Conservation (phyloP, 371 early-diverging fungal species). For the Mortierella sp. region DNA sequence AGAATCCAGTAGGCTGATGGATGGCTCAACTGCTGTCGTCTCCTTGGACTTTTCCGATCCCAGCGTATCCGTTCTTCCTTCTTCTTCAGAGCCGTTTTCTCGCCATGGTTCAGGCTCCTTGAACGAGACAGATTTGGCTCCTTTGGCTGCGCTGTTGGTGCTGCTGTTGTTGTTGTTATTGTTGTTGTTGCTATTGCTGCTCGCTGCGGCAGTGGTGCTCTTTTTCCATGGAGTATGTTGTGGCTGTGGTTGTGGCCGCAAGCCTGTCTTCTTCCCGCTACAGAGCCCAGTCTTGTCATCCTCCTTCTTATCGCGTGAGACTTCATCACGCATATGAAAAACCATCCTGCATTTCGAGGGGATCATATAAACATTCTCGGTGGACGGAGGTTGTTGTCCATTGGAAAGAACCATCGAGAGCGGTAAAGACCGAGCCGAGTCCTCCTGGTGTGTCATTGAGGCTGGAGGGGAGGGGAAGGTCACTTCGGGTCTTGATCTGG, state of each 20-base stretch:
- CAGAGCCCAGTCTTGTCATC: too few species aligned
- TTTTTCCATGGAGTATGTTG: too few species aligned
- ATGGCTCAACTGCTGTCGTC: too few species aligned
- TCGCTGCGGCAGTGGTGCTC: background rate
- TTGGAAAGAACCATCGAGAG: constrained; percentile 1
- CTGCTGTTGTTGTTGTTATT: background rate
- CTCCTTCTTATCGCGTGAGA: constrained; percentile 13
- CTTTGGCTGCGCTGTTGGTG: background rate
- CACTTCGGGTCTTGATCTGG: too few species aligned
- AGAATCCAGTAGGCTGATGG: too few species aligned
- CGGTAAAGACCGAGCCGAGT: background rate
- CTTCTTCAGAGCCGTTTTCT: background rate
- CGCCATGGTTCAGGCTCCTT: constrained; percentile 30
- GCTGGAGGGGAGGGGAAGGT: too few species aligned
- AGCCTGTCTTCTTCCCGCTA: too few species aligned
- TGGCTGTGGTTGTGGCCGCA: too few species aligned
- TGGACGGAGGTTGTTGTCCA: background rate
- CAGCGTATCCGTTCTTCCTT: background rate
- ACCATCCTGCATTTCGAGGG: constrained; percentile 45
- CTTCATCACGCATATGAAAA: constrained; percentile 48
- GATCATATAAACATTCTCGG: constrained; percentile 13
- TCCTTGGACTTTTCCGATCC: background rate
- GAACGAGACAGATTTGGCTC: constrained; percentile 33
- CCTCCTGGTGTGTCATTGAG: background rate
- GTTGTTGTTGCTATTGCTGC: constrained; percentile 1